phyloP scores from a whole-genome alignment of 2,329 filamentous ascomycete species.

The Cladosporium austrohemisphaericum region DNA sequence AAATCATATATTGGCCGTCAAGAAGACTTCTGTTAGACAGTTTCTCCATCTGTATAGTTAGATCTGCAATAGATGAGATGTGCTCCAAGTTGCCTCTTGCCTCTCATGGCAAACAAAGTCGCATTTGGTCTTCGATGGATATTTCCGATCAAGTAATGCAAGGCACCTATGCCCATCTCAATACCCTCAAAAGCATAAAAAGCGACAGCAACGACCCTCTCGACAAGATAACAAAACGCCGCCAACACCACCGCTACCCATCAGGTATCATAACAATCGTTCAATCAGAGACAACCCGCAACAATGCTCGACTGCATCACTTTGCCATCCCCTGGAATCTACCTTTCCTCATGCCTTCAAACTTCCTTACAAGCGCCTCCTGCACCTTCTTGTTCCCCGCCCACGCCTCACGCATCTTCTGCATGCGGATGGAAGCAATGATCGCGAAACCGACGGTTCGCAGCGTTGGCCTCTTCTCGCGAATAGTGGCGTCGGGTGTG shows the following conservation, averaged over 20 bases:
- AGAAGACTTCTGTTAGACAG: too few species aligned
- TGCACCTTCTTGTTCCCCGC: conserved; percentile 48
- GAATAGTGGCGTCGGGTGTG: conserved; percentile 47
- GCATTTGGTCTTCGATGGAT: too few species aligned
- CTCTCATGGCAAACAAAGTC: too few species aligned
- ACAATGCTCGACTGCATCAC: background rate
- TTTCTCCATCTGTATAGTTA: too few species aligned
- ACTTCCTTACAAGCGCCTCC: conserved; percentile 42
- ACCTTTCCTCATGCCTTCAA: conserved; percentile 41
- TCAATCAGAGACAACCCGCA: background rate
- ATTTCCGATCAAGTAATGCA: too few species aligned
- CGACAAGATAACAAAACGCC: background rate
- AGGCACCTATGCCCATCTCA: background rate
- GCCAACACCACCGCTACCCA: conserved; percentile 13
- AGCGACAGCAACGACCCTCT: background rate
- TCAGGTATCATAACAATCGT: background rate
- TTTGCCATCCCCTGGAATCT: background rate
- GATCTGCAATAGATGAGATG: too few species aligned
- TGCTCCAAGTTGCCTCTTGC: too few species aligned
- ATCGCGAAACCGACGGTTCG: conserved; percentile 48
- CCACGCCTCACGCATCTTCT: conserved; percentile 48
- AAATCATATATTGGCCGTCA: too few species aligned
- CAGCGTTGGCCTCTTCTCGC: conserved; percentile 45
- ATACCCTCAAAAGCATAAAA: background rate
- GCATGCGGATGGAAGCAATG: conserved; percentile 51